phyloP scores from a whole-genome alignment of 2,329 filamentous ascomycete genomes.

The Penicillium crustosum region DNA sequence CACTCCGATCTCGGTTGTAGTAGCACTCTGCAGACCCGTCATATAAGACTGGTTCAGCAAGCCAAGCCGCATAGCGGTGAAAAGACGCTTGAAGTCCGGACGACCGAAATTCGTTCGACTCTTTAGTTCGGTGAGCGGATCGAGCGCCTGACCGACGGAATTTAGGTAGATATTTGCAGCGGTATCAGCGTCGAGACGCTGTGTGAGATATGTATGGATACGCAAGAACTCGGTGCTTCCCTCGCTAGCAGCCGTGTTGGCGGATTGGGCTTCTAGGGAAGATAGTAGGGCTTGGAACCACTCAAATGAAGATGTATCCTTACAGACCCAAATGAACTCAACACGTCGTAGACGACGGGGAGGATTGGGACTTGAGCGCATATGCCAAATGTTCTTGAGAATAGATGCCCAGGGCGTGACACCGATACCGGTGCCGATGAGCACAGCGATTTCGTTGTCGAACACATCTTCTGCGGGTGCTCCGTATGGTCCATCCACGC shows the following conservation, averaged over 20 bases:
- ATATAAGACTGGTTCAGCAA: constrained; percentile 85
- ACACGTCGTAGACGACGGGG: constrained; percentile 86
- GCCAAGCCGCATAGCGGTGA: constrained; percentile 82
- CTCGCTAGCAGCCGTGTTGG: constrained; percentile 62
- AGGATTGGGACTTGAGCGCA: constrained; percentile 85
- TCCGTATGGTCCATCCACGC: constrained; percentile 93
- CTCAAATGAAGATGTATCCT: constrained; percentile 91
- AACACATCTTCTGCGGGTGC: constrained; percentile 98
- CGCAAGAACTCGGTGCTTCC: constrained; percentile 75
- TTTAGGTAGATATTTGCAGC: constrained; percentile 97
- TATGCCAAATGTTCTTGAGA: constrained; percentile 97
- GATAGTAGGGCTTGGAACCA: constrained; percentile 97
- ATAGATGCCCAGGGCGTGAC: constrained; percentile 86
- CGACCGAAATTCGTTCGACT: constrained; percentile 91
- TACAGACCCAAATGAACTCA: constrained; percentile 99
- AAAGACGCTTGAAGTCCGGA: constrained; percentile 80
- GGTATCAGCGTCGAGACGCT: constrained; percentile 86
- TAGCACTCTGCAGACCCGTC: constrained; percentile 71
- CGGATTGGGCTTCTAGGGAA: constrained; percentile 83
- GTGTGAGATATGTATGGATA: constrained; percentile 97
- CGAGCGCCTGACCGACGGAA: constrained; percentile 80
- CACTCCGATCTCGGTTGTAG: constrained; percentile 85
- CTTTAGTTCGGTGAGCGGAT: constrained; percentile 89
- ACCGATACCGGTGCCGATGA: constrained; percentile 80
- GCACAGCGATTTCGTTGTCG: constrained; percentile 77